A percentile compares a stretch with the other conserved stretches of the same genome.
These are phyloP conservation scores for Phialophora verrucosa DNA, from an alignment of 2,329 filamentous ascomycete genomes.

Conservation along the genomic window DNA sequence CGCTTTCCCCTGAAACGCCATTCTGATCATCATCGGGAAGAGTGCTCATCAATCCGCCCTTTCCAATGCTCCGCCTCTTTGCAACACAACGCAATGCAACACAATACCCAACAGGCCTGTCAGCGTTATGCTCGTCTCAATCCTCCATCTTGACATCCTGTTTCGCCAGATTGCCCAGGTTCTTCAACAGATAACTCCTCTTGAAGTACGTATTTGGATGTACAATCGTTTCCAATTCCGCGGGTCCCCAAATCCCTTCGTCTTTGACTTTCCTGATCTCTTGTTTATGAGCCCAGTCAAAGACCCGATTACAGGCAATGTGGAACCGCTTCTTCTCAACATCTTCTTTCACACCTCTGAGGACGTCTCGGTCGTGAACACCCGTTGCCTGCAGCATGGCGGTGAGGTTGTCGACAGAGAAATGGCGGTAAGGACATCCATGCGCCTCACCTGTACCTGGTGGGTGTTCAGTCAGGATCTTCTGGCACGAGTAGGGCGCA, in stretches of 20 bases:
- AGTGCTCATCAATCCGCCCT: neutral
- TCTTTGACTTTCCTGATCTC: slow-evolving; percentile 80
- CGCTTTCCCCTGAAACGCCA: neutral
- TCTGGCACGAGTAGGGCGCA: slow-evolving; percentile 91
- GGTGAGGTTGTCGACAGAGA: slow-evolving; percentile 83
- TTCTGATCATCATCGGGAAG: neutral
- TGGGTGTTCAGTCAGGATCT: slow-evolving; percentile 86
- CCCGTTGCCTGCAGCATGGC: slow-evolving; percentile 77
- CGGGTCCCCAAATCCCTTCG: slow-evolving; percentile 70
- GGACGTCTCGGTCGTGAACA: slow-evolving; percentile 74
- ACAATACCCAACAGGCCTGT: neutral
- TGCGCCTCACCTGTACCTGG: slow-evolving; percentile 87
- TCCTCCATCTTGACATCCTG: slow-evolving; percentile 62
- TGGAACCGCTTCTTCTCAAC: slow-evolving; percentile 88
- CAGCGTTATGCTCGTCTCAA: neutral
- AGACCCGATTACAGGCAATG: slow-evolving; percentile 95
- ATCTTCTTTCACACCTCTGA: slow-evolving; percentile 85
- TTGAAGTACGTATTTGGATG: slow-evolving; percentile 99
- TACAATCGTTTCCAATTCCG: slow-evolving; percentile 89
- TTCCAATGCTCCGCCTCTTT: neutral
- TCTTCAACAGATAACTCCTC: slow-evolving; percentile 86
- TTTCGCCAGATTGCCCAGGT: slow-evolving; percentile 64
- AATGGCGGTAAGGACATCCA: slow-evolving; percentile 96
- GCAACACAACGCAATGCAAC: neutral
- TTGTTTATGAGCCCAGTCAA: slow-evolving; percentile 81